Percentiles rank a stretch among this genome's conserved stretches.
Evolutionary conservation across 441 rosid genomes (phyloP).

Genomic region (Metrosideros polymorpha): DNA sequence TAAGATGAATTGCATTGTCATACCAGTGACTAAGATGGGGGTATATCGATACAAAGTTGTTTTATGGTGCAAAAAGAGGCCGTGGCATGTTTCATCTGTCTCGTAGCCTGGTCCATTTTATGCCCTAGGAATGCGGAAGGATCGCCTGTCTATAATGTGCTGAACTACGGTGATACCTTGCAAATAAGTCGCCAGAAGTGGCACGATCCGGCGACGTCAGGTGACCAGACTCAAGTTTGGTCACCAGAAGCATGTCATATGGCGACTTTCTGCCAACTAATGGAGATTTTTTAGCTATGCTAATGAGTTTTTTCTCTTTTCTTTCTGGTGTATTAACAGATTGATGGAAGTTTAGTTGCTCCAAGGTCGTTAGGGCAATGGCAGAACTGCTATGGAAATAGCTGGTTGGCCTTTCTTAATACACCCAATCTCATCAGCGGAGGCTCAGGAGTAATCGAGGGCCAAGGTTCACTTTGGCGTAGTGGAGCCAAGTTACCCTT

Average conservation of each 20-base stretch:
- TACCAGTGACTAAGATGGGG: background rate
- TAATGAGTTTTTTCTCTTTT: background rate
- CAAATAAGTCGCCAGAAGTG: background rate
- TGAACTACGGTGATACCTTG: background rate
- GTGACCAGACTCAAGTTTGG: background rate
- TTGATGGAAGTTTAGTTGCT: constrained; percentile 14
- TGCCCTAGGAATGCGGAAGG: background rate
- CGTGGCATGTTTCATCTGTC: background rate
- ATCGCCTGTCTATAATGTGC: background rate
- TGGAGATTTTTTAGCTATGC: background rate
- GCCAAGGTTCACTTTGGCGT: constrained; percentile 26
- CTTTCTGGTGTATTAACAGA: background rate
- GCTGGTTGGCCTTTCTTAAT: constrained; percentile 10
- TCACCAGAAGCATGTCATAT: background rate
- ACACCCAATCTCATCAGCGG: background rate
- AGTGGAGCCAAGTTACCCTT: background rate
- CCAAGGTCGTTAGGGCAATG: background rate
- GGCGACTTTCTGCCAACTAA: background rate
- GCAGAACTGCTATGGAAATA: background rate
- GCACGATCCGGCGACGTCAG: background rate
- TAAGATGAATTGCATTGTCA: background rate
- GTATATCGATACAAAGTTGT: background rate
- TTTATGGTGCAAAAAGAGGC: background rate
- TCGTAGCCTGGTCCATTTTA: background rate
- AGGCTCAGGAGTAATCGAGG: constrained; percentile 20